phyloP scores from a whole-genome alignment of 148 eudicot species.

The Amaranthus cruentus region DNA sequence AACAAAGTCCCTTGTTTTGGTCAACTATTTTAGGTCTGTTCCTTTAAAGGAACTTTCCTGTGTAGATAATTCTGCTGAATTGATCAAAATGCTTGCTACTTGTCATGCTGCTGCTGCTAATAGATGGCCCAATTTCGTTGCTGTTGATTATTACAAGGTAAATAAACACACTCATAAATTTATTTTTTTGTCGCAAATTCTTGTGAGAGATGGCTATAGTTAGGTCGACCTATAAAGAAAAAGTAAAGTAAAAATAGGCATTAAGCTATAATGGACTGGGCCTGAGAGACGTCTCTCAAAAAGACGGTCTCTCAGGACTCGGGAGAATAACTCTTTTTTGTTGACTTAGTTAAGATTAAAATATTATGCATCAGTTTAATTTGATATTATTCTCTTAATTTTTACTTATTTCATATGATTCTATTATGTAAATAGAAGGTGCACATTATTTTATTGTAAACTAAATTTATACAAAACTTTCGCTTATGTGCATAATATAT shows the following conservation, averaged over 20 bases:
- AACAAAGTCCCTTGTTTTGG: conserved; percentile 55
- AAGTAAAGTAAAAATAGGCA: neutral
- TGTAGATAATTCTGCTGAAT: conserved; percentile 44
- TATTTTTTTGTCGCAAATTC: neutral
- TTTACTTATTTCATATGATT: too few relatives aligned
- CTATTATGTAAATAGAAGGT: too few relatives aligned
- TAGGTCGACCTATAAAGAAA: too few relatives aligned
- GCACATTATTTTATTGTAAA: too few relatives aligned
- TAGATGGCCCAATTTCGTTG: conserved; percentile 80
- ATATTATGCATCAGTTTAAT: too few relatives aligned
- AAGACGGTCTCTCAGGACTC: too few relatives aligned
- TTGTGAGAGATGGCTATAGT: neutral
- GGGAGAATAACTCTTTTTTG: too few relatives aligned
- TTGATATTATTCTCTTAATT: too few relatives aligned
- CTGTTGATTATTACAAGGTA: conserved; percentile 74
- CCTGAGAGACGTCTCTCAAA: neutral
- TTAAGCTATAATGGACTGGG: neutral
- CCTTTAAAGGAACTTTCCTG: conserved; percentile 49
- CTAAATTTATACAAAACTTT: too few relatives aligned
- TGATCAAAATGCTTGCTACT: conserved; percentile 44
- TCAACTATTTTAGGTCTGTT: conserved; percentile 47
- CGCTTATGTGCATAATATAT: too few relatives aligned
- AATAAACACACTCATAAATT: neutral
- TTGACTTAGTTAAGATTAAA: too few relatives aligned
- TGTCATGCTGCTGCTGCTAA: conserved; percentile 52